Percentiles rank a stretch among this genome's conserved stretches.
These are phyloP conservation scores for Leccinum griseonigrum DNA, from an alignment of 1,284 basidiomycete genomes.

Conservation along the genomic window DNA sequence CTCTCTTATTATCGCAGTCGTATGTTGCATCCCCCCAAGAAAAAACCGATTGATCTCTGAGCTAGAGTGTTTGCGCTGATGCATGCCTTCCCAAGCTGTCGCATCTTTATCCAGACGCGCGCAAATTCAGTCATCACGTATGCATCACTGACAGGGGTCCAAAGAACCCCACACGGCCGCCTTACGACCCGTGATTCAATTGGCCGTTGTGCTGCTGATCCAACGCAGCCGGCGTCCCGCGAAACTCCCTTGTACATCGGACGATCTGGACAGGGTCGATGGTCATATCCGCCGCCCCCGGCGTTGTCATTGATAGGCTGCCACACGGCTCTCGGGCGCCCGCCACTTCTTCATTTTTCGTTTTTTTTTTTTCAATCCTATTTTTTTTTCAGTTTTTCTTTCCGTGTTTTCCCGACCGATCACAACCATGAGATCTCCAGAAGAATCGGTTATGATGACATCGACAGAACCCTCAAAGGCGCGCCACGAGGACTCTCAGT, in stretches of 20 bases:
- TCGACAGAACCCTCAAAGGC: neutral
- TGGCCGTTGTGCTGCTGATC: neutral
- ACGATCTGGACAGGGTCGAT: neutral
- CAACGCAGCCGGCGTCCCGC: neutral
- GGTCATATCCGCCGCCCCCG: neutral
- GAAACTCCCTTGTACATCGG: neutral
- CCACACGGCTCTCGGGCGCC: neutral
- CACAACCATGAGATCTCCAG: neutral
- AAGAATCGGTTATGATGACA: neutral
- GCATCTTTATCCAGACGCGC: neutral
- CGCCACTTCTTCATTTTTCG: neutral
- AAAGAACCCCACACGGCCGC: neutral
- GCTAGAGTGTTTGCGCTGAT: neutral
- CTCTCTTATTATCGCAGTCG: slow-evolving; percentile 18
- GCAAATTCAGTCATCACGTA: neutral
- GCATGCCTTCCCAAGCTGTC: neutral
- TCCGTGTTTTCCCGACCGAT: neutral
- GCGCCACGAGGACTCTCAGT: neutral
- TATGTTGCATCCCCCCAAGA: slow-evolving; percentile 16
- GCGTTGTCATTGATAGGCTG: neutral
- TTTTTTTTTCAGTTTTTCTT: neutral
- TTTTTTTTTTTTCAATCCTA: neutral
- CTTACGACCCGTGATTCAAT: neutral
- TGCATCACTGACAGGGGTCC: neutral
- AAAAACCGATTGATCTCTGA: slow-evolving; percentile 4